Evolutionary conservation across 257 asterid species (phyloP).

Genomic region (Scutellaria minor): DNA sequence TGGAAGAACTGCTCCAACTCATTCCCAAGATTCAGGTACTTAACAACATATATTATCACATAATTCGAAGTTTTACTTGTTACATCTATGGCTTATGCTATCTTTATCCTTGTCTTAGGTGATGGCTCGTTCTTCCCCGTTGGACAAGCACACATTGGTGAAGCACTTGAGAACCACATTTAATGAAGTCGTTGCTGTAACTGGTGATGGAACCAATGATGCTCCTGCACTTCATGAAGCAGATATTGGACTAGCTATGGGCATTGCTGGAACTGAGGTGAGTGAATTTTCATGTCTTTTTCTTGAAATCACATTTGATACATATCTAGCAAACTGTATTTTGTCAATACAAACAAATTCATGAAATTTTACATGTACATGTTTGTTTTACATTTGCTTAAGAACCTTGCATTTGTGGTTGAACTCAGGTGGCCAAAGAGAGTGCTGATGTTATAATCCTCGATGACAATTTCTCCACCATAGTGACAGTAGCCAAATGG

Average conservation of each 20-base stretch:
- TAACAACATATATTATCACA: background rate
- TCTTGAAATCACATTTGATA: background rate
- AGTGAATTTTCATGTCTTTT: slow-evolving; percentile 4
- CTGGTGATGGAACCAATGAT: slow-evolving; percentile 98
- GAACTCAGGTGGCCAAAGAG: slow-evolving; percentile 83
- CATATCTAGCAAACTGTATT: background rate
- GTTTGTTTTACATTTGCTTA: background rate
- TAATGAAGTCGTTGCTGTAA: slow-evolving; percentile 93
- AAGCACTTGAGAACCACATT: slow-evolving; percentile 83
- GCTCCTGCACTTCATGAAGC: slow-evolving; percentile 99
- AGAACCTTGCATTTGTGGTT: slow-evolving; percentile 22
- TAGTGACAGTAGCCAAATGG: slow-evolving; percentile 90
- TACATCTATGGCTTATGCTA: background rate
- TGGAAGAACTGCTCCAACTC: slow-evolving; percentile 68
- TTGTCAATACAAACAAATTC: background rate
- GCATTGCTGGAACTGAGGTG: slow-evolving; percentile 98
- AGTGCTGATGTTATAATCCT: slow-evolving; percentile 91
- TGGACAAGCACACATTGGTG: slow-evolving; percentile 90
- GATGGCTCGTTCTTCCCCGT: slow-evolving; percentile 97
- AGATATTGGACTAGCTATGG: slow-evolving; percentile 98
- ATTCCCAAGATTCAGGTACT: slow-evolving; percentile 89
- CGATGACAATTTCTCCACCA: slow-evolving; percentile 94
- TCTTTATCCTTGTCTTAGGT: slow-evolving; percentile 48
- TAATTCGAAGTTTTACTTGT: background rate
- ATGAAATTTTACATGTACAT: background rate